Evolutionary conservation across 257 asterid genomes (phyloP), one percentile per base, ranked within the genome.

Genomic region (Parsonsia alboflavescens): DNA sequence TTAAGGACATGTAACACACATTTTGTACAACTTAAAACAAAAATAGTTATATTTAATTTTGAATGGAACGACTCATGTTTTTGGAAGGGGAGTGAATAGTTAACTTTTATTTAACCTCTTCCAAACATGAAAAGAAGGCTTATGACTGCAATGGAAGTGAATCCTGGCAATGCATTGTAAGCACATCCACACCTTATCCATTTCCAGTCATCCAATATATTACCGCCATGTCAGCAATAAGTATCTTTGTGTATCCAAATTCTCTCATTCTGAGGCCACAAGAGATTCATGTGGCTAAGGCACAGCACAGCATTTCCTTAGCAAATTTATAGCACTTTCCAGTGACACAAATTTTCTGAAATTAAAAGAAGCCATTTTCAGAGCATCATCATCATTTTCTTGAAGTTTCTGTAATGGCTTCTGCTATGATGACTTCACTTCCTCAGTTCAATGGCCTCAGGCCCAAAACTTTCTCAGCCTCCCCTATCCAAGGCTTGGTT

Each of bases 361-460:
- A 52, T n/a, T 44, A 44, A 12, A 39, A 64, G 59, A 69, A 62
- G 44, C 17, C 24, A 45, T 21, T 11, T 15, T 41, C 0, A 73
- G 16, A 42, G 70, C 26, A 33, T 33, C 39, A 42, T 49, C 22
- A 6, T 70, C 66, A 26, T 0, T 44, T 15, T 22, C 30, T 76
- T 68, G 24, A 42, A 72, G 15, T 67, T 75, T 42, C 54, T 73
- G 42, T 16, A 52, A 79, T 90, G 96, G 96, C 93, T 26, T 66
- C 93, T 45, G 86, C 88, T 10, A 86, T 84, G 69, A 86, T 84
- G 84, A 90, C 91, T 75, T 86, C 96, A 69, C 88, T 91, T 75
- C 96, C 97, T 36, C 97, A 90, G 36, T 91, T 88, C 91, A 84
- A 73, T 76, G 98, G 98, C 16, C 87, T 93, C 66, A 89, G 76